Percentiles rank a stretch among this genome's conserved stretches.
Evolutionary conservation across 2,329 filamentous ascomycete species (phyloP).

Genomic region (Fusarium robinianum): DNA sequence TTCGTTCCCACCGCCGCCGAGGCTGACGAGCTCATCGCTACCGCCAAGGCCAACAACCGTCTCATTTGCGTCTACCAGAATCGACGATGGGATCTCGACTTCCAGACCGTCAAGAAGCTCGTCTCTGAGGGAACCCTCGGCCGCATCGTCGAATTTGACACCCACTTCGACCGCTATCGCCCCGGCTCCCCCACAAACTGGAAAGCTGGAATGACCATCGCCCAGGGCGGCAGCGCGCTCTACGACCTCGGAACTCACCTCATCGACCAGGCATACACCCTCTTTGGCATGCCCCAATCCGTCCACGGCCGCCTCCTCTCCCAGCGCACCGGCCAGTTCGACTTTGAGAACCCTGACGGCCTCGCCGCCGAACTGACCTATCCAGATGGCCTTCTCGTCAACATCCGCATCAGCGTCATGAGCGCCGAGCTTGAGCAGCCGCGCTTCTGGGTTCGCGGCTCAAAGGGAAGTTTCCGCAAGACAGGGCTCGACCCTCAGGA

Average conservation of each 20-base stretch:
- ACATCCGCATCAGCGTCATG: slow-evolving; percentile 70
- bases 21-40: slow-evolving; percentile 63
- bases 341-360: slow-evolving; percentile 59
- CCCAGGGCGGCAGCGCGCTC: slow-evolving; percentile 67
- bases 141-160: slow-evolving; percentile 76
- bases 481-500: slow-evolving; percentile 73
- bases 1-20: slow-evolving; percentile 74
- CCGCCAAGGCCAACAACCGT: slow-evolving; percentile 56
- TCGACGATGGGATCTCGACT: slow-evolving; percentile 78
- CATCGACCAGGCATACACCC: slow-evolving; percentile 72
- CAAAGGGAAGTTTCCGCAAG: slow-evolving; percentile 77
- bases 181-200: slow-evolving; percentile 63
- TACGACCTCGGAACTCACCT: slow-evolving; percentile 79
- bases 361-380: slow-evolving; percentile 71
- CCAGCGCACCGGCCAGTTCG: slow-evolving; percentile 58
- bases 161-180: slow-evolving; percentile 78
- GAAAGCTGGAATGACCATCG: slow-evolving; percentile 66
- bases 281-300: slow-evolving; percentile 70
- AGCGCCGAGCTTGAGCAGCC: slow-evolving; percentile 71
- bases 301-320: slow-evolving; percentile 71
- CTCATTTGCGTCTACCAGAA: slow-evolving; percentile 75
- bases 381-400: slow-evolving; percentile 63
- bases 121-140: slow-evolving; percentile 64
- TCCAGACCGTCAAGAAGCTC: slow-evolving; percentile 68
- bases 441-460: slow-evolving; percentile 77